Percentiles rank a stretch among this genome's conserved stretches.
Conservation (phyloP, 2,329 filamentous ascomycete species). For the Colletotrichum sp. region DNA sequence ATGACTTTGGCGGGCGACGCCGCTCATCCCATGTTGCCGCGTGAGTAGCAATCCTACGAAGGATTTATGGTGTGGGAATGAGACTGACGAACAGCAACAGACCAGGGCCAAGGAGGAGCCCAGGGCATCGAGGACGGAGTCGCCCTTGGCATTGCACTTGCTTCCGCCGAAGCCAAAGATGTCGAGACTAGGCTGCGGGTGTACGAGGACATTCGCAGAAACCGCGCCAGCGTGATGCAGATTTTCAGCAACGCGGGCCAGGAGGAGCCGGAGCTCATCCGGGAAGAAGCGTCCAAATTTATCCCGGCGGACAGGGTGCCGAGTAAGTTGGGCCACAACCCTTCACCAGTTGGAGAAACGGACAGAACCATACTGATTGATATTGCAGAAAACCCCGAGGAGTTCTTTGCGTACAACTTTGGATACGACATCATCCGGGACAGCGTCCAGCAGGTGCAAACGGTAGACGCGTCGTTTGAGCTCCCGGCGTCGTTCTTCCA, state of each 20-base stretch:
- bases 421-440: constrained; percentile 25
- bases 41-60: constrained; percentile 21
- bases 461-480: constrained; percentile 18
- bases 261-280: constrained; percentile 32
- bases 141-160: constrained; percentile 32
- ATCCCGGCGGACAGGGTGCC: constrained; percentile 32
- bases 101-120: constrained; percentile 41
- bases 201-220: constrained; percentile 27
- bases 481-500: constrained; percentile 26
- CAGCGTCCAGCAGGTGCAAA: constrained; percentile 21
- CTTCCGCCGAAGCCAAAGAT: constrained; percentile 22
- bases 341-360: background rate
- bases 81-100: constrained; percentile 22
- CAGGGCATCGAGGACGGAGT: constrained; percentile 40
- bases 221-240: constrained; percentile 38
- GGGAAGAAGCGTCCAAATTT: constrained; percentile 30
- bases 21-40: constrained; percentile 41
- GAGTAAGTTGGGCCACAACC: constrained; percentile 22
- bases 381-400: constrained; percentile 9
- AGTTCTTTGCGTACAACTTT: constrained; percentile 23
- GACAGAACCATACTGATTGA: background rate
- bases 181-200: constrained; percentile 26
- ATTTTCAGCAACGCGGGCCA: constrained; percentile 41
- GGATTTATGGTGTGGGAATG: background rate
- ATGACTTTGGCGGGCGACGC: constrained; percentile 39